phyloP scores from a whole-genome alignment of 495 filamentous ascomycete genomes.

The Cudoniella acicularis region DNA sequence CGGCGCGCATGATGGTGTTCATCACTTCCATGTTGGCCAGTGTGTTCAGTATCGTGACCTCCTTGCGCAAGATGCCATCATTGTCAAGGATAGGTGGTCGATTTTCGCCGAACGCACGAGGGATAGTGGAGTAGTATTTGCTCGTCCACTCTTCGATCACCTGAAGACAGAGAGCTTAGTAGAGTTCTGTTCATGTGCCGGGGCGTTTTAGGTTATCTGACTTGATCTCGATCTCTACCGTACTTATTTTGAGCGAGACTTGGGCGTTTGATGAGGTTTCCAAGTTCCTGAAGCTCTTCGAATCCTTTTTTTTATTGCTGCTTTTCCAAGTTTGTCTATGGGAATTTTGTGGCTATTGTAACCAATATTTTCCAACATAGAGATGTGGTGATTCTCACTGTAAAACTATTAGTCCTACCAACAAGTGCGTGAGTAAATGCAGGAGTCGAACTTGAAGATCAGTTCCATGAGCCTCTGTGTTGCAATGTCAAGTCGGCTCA shows the following conservation, averaged over 20 bases:
- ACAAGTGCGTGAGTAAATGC: background rate
- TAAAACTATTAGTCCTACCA: background rate
- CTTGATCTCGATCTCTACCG: background rate
- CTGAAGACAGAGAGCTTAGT: background rate
- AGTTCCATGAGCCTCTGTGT: background rate
- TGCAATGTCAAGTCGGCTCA: background rate
- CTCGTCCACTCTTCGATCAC: constrained; percentile 57
- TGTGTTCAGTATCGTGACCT: constrained; percentile 72
- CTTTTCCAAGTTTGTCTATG: background rate
- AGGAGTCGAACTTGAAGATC: background rate
- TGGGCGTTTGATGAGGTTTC: background rate
- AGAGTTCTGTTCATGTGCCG: background rate
- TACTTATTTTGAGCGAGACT: background rate
- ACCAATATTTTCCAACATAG: background rate
- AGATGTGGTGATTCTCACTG: background rate
- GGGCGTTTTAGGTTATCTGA: background rate
- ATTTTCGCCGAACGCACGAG: constrained; percentile 73
- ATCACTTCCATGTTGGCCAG: constrained; percentile 81
- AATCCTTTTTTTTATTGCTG: background rate
- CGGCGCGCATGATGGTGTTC: constrained; percentile 66
- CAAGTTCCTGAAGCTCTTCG: background rate
- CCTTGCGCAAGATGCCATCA: constrained; percentile 56
- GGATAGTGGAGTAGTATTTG: constrained; percentile 75
- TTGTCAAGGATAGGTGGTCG: constrained; percentile 61
- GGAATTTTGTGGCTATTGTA: background rate